phyloP scores from a whole-genome alignment of 495 filamentous ascomycete species.

The Penicillium chermesinum region DNA sequence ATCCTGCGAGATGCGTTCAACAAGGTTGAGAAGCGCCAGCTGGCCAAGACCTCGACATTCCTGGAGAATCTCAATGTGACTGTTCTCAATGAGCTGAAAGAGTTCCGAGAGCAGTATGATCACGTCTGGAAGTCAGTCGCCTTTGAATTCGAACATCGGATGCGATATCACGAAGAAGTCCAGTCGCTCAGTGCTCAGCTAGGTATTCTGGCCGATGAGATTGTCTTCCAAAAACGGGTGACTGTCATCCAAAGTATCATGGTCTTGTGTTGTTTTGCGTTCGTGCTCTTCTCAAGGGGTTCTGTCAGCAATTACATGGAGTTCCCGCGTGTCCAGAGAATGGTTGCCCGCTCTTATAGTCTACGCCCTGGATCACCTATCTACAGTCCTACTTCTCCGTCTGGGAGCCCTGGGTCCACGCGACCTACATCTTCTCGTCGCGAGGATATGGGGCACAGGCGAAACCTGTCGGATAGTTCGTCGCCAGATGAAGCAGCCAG shows the following conservation, averaged over 20 bases:
- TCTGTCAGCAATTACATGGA: slow-evolving; percentile 48
- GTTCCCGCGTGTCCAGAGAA: slow-evolving; percentile 52
- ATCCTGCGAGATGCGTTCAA: slow-evolving; percentile 87
- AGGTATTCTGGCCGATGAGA: slow-evolving; percentile 82
- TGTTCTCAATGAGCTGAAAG: slow-evolving; percentile 76
- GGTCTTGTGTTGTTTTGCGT: slow-evolving; percentile 77
- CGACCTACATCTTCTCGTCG: slow-evolving; percentile 38
- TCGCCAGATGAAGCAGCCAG: slow-evolving; percentile 35
- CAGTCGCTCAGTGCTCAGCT: slow-evolving; percentile 76
- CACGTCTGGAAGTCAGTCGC: slow-evolving; percentile 94
- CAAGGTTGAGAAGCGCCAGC: slow-evolving; percentile 84
- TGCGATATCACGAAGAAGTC: slow-evolving; percentile 75
- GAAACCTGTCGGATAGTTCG: slow-evolving; percentile 36
- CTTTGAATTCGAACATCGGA: slow-evolving; percentile 77
- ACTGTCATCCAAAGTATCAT: slow-evolving; percentile 82
- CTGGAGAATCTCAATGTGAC: slow-evolving; percentile 79
- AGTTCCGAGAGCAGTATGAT: slow-evolving; percentile 82
- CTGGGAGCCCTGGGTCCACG: slow-evolving; percentile 41
- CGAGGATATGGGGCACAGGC: slow-evolving; percentile 25
- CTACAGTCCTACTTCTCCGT: slow-evolving; percentile 34
- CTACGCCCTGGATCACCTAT: slow-evolving; percentile 37
- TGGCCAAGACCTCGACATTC: slow-evolving; percentile 75
- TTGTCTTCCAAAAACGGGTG: slow-evolving; percentile 94
- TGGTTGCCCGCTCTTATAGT: slow-evolving; percentile 48
- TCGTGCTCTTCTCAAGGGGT: slow-evolving; percentile 71